A percentile compares a stretch with the other conserved stretches of the same genome.
phyloP scores from a whole-genome alignment of 208 protist species.

The Acanthamoeba triangularis region DNA sequence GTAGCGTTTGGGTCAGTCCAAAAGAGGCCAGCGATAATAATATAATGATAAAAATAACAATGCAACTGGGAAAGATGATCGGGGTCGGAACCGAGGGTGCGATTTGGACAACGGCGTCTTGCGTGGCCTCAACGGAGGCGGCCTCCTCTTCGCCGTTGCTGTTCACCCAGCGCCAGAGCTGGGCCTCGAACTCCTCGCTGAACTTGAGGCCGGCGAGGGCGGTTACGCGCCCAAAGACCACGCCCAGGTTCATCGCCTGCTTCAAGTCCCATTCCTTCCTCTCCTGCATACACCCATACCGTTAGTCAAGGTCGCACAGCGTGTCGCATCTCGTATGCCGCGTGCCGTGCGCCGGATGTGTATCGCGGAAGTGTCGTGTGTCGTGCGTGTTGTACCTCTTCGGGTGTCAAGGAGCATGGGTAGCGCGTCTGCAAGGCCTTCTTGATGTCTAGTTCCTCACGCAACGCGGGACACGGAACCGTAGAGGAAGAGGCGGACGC shows the following conservation, averaged over 20 bases:
- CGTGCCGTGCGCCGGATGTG: not conserved
- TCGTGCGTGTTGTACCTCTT: not conserved
- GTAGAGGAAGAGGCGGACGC: not conserved
- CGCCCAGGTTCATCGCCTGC: not conserved
- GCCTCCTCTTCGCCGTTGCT: not conserved
- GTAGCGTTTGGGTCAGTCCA: not conserved
- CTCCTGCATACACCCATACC: not conserved
- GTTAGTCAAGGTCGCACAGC: not conserved
- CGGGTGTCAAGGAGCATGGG: not conserved
- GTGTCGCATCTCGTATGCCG: not conserved
- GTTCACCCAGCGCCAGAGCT: constrained; percentile 28
- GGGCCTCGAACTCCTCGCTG: constrained; percentile 36
- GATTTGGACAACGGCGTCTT: not conserved
- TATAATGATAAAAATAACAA: not conserved
- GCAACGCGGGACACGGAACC: not conserved
- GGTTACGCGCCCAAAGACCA: constrained; percentile 56
- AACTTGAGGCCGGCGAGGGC: constrained; percentile 27
- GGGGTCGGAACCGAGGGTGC: not conserved
- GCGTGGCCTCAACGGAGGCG: not conserved
- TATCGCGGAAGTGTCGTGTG: no score
- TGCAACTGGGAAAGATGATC: not conserved
- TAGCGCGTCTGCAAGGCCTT: not conserved
- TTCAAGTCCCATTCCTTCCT: not conserved
- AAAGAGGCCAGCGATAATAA: not conserved
- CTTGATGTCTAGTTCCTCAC: not conserved